A percentile compares a stretch with the other conserved stretches of the same genome.
Evolutionary conservation across 306 rosid genomes (phyloP).

Genomic region (Erythrophleum fordii): DNA sequence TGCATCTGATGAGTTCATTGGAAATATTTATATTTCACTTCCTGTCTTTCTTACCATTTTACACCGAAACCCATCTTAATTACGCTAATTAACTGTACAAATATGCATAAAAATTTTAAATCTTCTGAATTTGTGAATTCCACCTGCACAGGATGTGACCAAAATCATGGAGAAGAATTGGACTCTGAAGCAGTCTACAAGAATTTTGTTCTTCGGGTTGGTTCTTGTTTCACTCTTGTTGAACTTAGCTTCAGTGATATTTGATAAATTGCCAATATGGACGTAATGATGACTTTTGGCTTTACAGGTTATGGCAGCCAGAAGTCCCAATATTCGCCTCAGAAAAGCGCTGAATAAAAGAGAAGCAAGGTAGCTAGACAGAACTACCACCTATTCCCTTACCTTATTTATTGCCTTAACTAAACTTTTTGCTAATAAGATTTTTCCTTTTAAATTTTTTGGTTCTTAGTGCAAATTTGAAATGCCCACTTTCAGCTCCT

Average conservation of each 20-base stretch:
- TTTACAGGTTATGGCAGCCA: conserved; percentile 91
- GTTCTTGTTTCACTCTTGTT: conserved; percentile 35
- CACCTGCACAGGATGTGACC: conserved; percentile 79
- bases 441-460: neutral
- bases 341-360: conserved; percentile 55
- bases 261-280: neutral
- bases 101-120: neutral
- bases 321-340: conserved; percentile 86
- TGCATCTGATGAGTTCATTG: neutral
- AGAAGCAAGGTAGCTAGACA: conserved; percentile 53
- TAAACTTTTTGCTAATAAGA: neutral
- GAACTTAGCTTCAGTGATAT: neutral
- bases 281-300: conserved; percentile 24
- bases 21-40: neutral
- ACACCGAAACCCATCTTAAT: neutral
- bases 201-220: conserved; percentile 84
- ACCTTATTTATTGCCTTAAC: neutral
- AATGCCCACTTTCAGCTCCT: conserved; percentile 87
- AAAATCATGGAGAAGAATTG: conserved; percentile 79
- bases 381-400: neutral
- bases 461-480: conserved; percentile 55
- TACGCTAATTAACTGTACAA: neutral
- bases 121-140: neutral
- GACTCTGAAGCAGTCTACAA: conserved; percentile 78
- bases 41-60: neutral